Base-by-base conservation (phyloP, 768 basidiomycete species). In the Rhizopogon vulgaris region DNA sequence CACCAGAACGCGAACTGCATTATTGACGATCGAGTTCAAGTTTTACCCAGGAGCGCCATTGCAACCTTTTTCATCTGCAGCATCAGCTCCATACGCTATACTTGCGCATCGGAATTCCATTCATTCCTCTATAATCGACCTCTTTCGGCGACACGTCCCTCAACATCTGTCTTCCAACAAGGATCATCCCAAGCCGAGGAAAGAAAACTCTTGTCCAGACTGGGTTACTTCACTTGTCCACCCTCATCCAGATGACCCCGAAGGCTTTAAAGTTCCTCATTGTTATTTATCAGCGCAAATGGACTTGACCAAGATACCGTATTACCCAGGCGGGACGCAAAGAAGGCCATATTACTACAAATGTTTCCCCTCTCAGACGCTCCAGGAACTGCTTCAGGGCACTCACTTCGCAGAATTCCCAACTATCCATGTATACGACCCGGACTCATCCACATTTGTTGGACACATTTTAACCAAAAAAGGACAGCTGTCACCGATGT, bases 401-500 rank as follows among this genome's bases (percentile, higher is more conserved):
- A 87, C 80, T 39, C 72, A 79, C 27, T 92, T 93, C 65, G 77
- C 87, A 30, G 93, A 95, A 65, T 95, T 80, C 61, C 93, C 93
- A 6, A 84, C 83, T 1, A 80, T 95, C 41, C 85, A 92, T 51
- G 67, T 94, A 6, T 85, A 84, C 74, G 80, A 85, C 42, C 78
- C 69, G 22, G 71, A 64, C 17, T 69, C 82, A 28, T 66, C 66
- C 3, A 68, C 59, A 12, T 93, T 90, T 66, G 68, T 66, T 7
- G 85, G 82, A 6, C 71, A 71, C 8, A 60, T 90, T n/a, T 71
- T 87, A 14, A 78, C 86, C 52, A 72, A 73, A 39, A 64, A 73
- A 42, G 83, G 83, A 2, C 71, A 72, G 27, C 48, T 64, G 25
- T 34, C 61, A 25, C 55, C 22, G 14, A 9, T 42, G n/a, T 50